Evolutionary conservation across 2,329 filamentous ascomycete species (phyloP), one percentile per base, ranked within the genome.

Genomic region (Neonectria magnoliae): DNA sequence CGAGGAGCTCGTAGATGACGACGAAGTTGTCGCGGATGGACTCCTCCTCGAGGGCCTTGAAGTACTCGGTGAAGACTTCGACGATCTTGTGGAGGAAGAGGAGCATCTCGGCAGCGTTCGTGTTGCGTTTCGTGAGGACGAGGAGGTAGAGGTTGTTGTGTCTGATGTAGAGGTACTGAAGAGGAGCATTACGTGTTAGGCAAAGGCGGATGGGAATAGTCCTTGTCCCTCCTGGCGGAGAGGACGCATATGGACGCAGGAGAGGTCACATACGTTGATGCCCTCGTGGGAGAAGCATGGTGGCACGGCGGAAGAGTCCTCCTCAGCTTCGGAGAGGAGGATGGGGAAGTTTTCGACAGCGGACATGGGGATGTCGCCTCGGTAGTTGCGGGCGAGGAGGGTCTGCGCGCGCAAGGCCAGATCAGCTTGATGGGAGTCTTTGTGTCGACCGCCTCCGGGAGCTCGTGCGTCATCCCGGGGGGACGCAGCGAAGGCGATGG

Each of bases 1-100:
- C 96, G 68, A 99, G 88, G 66, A 99, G 83, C 82, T 99, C 96
- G 85, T 99, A 99, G 77, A 99, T 99, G 77, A 99, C 90, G 80
- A 99, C 96, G 78, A 99, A 99, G 84, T 99, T 99, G 85, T 99
- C 96, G 74, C 96, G 90, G 79, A 99, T 99, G 74, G 93, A 97
- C 82, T 99, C 96, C 81, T 99, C 96, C 81, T 99, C 96, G 65
- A 99, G 87, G 69, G 97, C 95, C 81, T 99, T 99, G 87, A 99
- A 99, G 85, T 99, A 99, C 82, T 99, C 96, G 64, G 96, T 99
- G 79, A 99, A 99, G 69, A 99, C 96, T 80, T 98, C 96, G 76
- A 99, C 96, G 60, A 99, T 88, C 81, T 97, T 97, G 84, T 99
- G 96, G 60, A 99, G 87, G 85, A 99, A 99, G 55, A 99, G 90